Percentiles rank a stretch among this genome's conserved stretches.
phyloP scores from a whole-genome alignment of 768 basidiomycete species.

The Astraeus odoratus region DNA sequence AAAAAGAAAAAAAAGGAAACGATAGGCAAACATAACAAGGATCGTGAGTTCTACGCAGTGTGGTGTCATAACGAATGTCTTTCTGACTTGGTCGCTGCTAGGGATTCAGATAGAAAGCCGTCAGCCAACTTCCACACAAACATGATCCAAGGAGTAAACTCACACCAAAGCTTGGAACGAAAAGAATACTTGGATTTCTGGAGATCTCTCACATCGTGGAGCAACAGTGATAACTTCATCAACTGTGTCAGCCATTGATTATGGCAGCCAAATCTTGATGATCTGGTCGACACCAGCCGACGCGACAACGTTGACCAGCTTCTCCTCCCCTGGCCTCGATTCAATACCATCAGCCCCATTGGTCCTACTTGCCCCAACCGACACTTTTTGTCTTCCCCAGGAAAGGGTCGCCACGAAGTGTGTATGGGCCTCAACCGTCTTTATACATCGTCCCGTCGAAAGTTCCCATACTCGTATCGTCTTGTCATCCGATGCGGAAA shows the following conservation, averaged over 20 bases:
- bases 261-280: conserved; percentile 60
- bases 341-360: conserved; percentile 32
- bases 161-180: conserved; percentile 11
- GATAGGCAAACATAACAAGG: conserved; percentile 16
- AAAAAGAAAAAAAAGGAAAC: conserved; percentile 11
- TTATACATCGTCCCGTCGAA: conserved; percentile 75
- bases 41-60: conserved; percentile 23
- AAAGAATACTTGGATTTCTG: conserved; percentile 10
- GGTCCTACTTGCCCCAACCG: conserved; percentile 33
- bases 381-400: conserved; percentile 62
- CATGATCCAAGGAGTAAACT: not conserved
- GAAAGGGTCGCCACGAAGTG: conserved; percentile 78
- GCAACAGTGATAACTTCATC: not conserved
- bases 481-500: conserved; percentile 92
- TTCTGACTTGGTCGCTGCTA: too few relatives aligned
- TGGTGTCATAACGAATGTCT: conserved; percentile 23
- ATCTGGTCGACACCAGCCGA: conserved; percentile 65
- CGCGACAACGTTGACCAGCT: conserved; percentile 63
- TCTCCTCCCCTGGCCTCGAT: conserved; percentile 36
- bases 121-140: too few relatives aligned
- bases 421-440: conserved; percentile 81
- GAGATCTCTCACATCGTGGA: conserved; percentile 2
- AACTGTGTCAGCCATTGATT: conserved; percentile 12
- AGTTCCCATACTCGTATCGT: conserved; percentile 89
- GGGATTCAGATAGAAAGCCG: too few relatives aligned